These are phyloP conservation scores for Globisporangium yorkense DNA, from an alignment of 352 stramenopile genomes.

Conservation along the genomic window DNA sequence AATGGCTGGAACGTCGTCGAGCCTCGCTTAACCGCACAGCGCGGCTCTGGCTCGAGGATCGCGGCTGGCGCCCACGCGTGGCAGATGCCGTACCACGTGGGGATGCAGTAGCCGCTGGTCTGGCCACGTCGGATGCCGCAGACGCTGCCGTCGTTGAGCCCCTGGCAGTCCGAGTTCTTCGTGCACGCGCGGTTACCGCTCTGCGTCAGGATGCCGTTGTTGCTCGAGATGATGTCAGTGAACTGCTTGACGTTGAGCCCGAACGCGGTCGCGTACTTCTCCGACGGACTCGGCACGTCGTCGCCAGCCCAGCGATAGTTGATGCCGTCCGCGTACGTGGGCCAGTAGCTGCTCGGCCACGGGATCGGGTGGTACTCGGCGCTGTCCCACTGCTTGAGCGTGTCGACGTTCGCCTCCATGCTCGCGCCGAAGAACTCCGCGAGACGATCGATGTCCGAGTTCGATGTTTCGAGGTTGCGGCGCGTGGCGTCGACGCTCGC, in stretches of 20 bases:
- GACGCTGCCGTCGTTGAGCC: conserved; percentile 8
- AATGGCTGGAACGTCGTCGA: conserved; percentile 46
- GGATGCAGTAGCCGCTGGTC: conserved; percentile 12
- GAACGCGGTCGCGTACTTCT: conserved; percentile 47
- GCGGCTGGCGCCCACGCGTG: conserved; percentile 13
- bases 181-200: conserved; percentile 30
- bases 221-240: conserved; percentile 35
- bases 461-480: conserved; percentile 1
- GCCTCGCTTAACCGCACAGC: conserved; percentile 19
- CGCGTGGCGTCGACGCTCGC: background rate
- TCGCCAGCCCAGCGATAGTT: conserved; percentile 36
- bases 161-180: conserved; percentile 19
- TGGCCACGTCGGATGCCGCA: conserved; percentile 17
- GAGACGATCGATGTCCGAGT: conserved; percentile 1
- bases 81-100: conserved; percentile 14
- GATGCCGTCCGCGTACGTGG: conserved; percentile 49
- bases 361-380: conserved; percentile 27
- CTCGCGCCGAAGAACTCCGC: background rate
- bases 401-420: conserved; percentile 3
- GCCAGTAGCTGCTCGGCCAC: conserved; percentile 72
- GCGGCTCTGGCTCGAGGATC: conserved; percentile 37
- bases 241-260: conserved; percentile 24
- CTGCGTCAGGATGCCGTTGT: conserved; percentile 34
- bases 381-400: background rate
- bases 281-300: conserved; percentile 31